These are phyloP conservation scores for Volvariella volvacea DNA, from an alignment of 1,284 basidiomycete species.

Conservation along the genomic window DNA sequence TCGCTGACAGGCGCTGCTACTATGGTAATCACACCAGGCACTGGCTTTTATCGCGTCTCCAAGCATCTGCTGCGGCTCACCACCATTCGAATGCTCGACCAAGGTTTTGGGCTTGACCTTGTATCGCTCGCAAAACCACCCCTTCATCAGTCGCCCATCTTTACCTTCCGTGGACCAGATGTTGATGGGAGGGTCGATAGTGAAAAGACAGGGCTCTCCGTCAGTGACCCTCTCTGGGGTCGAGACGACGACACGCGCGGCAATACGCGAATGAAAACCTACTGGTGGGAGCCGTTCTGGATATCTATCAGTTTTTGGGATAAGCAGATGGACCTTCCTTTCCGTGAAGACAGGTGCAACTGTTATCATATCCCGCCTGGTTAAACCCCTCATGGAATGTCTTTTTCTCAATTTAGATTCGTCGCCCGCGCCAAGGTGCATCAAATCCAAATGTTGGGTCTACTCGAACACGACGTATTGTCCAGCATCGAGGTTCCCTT, in stretches of 20 bases:
- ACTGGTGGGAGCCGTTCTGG: slow-evolving; percentile 89
- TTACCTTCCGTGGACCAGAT: slow-evolving; percentile 65
- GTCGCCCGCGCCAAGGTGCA: slow-evolving; percentile 90
- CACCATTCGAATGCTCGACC: slow-evolving; percentile 93
- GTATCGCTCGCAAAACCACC: slow-evolving; percentile 91
- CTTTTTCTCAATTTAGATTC: slow-evolving; percentile 45
- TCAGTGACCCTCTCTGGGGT: slow-evolving; percentile 78
- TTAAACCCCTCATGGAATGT: slow-evolving; percentile 8
- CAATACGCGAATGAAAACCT: slow-evolving; percentile 42
- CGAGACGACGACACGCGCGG: slow-evolving; percentile 45
- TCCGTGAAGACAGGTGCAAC: slow-evolving; percentile 70
- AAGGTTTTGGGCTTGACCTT: slow-evolving; percentile 87
- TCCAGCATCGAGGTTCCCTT: slow-evolving; percentile 82
- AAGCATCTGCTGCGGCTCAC: slow-evolving; percentile 89
- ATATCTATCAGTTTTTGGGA: slow-evolving; percentile 79
- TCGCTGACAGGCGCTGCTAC: slow-evolving; percentile 87
- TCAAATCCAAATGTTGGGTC: slow-evolving; percentile 89
- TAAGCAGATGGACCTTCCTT: slow-evolving; percentile 79
- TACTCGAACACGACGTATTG: slow-evolving; percentile 84
- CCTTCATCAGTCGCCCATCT: slow-evolving; percentile 86
- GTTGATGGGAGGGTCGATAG: slow-evolving; percentile 21
- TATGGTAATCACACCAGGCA: slow-evolving; percentile 89
- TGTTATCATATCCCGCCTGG: background rate
- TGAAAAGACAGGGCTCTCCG: slow-evolving; percentile 36
- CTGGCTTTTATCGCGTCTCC: slow-evolving; percentile 89